Evolutionary conservation across 768 basidiomycete species (phyloP).

Genomic region (Trametes sanguinea): DNA sequence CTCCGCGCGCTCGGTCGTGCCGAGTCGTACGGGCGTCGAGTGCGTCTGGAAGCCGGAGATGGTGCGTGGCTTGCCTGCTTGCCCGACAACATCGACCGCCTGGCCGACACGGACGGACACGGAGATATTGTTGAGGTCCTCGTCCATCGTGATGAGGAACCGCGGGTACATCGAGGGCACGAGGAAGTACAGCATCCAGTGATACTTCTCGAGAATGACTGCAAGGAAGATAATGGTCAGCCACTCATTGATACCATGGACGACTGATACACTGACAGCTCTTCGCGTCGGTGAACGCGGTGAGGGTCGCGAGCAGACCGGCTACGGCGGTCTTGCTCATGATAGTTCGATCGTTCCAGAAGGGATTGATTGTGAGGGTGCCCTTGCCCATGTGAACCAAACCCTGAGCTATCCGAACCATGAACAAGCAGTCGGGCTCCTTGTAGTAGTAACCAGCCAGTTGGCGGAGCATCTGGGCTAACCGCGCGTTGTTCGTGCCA

Average conservation of each 20-base stretch:
- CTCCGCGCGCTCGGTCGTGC: conserved; percentile 92
- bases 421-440: conserved; percentile 94
- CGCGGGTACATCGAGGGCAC: conserved; percentile 97
- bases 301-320: conserved; percentile 83
- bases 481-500: conserved; percentile 96
- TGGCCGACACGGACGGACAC: conserved; percentile 95
- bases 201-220: conserved; percentile 94
- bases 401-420: conserved; percentile 94
- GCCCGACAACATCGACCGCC: conserved; percentile 96
- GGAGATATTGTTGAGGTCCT: conserved; percentile 80
- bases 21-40: conserved; percentile 92
- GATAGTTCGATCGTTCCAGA: conserved; percentile 89
- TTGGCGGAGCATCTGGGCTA: conserved; percentile 97
- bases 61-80: conserved; percentile 95
- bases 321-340: conserved; percentile 90
- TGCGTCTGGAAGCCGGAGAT: conserved; percentile 99
- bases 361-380: conserved; percentile 94
- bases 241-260: background rate
- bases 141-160: conserved; percentile 96
- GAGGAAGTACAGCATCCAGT: conserved; percentile 99
- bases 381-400: conserved; percentile 99
- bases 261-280: conserved; percentile 64
- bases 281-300: conserved; percentile 93
- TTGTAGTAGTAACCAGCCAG: conserved; percentile 98
- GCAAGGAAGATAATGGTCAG: background rate